Percentiles rank a stretch among this genome's conserved stretches.
phyloP scores from a whole-genome alignment of 169 alveolate species.

The Plasmodium berghei region DNA sequence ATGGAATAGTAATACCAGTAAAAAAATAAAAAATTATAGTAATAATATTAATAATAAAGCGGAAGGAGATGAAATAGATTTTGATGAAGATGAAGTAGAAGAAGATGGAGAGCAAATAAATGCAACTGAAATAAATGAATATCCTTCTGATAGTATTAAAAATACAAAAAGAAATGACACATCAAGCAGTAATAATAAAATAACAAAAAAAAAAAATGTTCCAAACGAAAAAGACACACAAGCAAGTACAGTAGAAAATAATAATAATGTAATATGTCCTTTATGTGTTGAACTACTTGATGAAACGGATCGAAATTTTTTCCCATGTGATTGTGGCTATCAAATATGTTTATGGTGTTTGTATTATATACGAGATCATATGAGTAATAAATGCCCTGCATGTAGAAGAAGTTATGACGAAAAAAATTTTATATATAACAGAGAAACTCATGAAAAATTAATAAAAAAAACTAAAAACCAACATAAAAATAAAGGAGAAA shows the following conservation, averaged over 20 bases:
- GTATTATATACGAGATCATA: constrained; percentile 89
- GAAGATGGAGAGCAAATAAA: background rate
- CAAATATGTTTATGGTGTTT: constrained; percentile 94
- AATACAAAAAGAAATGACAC: background rate
- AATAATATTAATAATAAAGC: constrained; percentile 14
- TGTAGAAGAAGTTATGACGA: constrained; percentile 92
- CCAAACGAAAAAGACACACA: background rate
- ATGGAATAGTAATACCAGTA: constrained; percentile 1
- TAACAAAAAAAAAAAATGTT: constrained; percentile 8
- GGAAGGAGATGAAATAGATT: constrained; percentile 16
- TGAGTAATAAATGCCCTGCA: constrained; percentile 94
- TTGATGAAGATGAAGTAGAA: constrained; percentile 12
- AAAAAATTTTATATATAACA: constrained; percentile 82
- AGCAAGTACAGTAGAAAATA: background rate
- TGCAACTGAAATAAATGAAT: background rate
- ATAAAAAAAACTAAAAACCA: constrained; percentile 39
- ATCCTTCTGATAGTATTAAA: background rate
- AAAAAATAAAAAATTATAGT: constrained; percentile 12
- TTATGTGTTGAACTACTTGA: constrained; percentile 92
- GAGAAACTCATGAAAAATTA: constrained; percentile 64
- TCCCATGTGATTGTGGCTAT: constrained; percentile 93
- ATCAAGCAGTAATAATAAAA: background rate
- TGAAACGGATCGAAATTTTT: constrained; percentile 91
- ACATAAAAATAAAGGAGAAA: constrained; percentile 51
- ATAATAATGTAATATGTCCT: constrained; percentile 84